Evolutionary conservation across 2,329 filamentous ascomycete species (phyloP).

Genomic region (Leptographium lundbergii): DNA sequence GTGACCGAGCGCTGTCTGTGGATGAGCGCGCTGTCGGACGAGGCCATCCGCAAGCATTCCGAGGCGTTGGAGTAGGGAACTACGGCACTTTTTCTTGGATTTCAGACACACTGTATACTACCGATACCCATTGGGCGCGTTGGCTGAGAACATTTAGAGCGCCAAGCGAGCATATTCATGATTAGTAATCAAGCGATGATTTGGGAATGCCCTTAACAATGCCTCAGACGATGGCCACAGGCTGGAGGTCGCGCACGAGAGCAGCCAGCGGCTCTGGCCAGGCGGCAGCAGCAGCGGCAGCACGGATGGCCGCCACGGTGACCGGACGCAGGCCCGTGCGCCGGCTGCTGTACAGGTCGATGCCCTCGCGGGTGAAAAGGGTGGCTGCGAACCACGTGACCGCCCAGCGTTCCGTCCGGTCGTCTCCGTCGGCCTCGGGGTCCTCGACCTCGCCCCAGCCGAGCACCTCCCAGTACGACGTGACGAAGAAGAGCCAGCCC

Average conservation of each 20-base stretch:
- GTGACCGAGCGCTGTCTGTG: slow-evolving; percentile 74
- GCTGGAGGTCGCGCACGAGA: slow-evolving; percentile 35
- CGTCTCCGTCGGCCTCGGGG: slow-evolving; percentile 16
- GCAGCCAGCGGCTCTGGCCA: slow-evolving; percentile 39
- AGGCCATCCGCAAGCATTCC: slow-evolving; percentile 52
- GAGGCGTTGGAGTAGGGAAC: slow-evolving; percentile 31
- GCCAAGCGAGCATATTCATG: neutral
- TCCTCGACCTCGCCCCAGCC: slow-evolving; percentile 52
- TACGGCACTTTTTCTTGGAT: neutral
- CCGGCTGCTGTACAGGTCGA: slow-evolving; percentile 64
- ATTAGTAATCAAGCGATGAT: slow-evolving; percentile 12
- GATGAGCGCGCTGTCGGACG: slow-evolving; percentile 64
- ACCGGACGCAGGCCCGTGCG: slow-evolving; percentile 45
- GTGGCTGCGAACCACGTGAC: slow-evolving; percentile 81
- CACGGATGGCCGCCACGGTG: slow-evolving; percentile 20
- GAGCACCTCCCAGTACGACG: slow-evolving; percentile 69
- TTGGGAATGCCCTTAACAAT: neutral
- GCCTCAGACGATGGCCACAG: slow-evolving; percentile 32
- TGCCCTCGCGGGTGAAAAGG: slow-evolving; percentile 67
- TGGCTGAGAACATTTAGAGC: neutral
- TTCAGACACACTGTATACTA: too few species aligned
- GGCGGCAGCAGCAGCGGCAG: slow-evolving; percentile 25
- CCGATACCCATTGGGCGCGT: neutral
- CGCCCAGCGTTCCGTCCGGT: slow-evolving; percentile 47
- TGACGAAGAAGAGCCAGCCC: slow-evolving; percentile 59